phyloP scores from a whole-genome alignment of 1,139 yeast species.

The Keqinozyma sinolaborantium region DNA sequence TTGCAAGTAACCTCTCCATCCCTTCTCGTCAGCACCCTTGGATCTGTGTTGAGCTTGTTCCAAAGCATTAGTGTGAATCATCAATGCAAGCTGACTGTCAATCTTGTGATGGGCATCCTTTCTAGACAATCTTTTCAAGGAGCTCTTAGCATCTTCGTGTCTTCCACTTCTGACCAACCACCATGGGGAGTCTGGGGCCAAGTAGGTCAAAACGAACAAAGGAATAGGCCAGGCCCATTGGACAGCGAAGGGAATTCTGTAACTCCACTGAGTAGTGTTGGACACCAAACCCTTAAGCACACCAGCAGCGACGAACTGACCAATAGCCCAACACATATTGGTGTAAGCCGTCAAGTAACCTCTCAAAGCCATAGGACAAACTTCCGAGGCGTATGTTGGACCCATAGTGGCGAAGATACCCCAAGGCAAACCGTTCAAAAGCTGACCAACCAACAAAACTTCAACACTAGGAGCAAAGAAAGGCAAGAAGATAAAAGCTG shows the following conservation, averaged over 20 bases:
- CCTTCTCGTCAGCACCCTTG: conserved; percentile 1
- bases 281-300: conserved; percentile 27
- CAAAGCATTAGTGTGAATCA: conserved; percentile 2
- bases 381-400: conserved; percentile 43
- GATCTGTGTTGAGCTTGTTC: conserved; percentile 2
- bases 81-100: conserved; percentile 1
- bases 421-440: conserved; percentile 42
- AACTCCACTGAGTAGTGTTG: conserved; percentile 20
- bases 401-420: conserved; percentile 43
- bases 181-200: conserved; percentile 20
- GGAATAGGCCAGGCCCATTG: conserved; percentile 28
- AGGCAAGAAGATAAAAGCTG: conserved; percentile 33
- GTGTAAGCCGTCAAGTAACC: conserved; percentile 38
- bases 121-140: conserved; percentile 2
- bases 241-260: conserved; percentile 43
- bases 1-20: conserved; percentile 1
- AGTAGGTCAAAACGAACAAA: conserved; percentile 17
- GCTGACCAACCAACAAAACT: conserved; percentile 35
- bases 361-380: conserved; percentile 40
- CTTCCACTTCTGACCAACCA: conserved; percentile 3
- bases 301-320: conserved; percentile 38
- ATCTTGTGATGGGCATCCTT: conserved; percentile 1
- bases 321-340: conserved; percentile 40
- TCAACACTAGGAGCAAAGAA: conserved; percentile 35
- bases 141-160: conserved; percentile 2